phyloP scores from a whole-genome alignment of 1,139 yeast genomes.

The Tardiomyces digboiensis region DNA sequence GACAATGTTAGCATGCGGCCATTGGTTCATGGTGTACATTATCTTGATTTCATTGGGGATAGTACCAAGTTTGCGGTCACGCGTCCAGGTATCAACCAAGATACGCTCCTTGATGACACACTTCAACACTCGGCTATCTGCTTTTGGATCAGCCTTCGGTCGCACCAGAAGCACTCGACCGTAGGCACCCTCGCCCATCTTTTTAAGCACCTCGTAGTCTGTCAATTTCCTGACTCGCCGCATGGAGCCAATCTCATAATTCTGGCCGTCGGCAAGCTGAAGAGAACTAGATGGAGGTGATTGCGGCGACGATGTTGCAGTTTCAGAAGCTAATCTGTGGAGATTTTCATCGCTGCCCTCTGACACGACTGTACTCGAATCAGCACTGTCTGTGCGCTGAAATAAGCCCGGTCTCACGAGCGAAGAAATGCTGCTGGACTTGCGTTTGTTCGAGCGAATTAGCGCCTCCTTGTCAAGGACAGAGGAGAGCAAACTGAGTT shows the following conservation, averaged over 20 bases:
- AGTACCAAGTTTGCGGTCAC: conserved; percentile 85
- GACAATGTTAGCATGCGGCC: conserved; percentile 83
- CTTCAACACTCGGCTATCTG: conserved; percentile 66
- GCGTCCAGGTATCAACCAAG: conserved; percentile 93
- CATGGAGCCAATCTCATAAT: conserved; percentile 21
- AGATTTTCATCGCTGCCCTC: conserved; percentile 9
- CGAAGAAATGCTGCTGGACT: not conserved
- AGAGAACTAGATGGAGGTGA: not conserved
- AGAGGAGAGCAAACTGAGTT: conserved; percentile 39
- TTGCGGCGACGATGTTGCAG: conserved; percentile 5
- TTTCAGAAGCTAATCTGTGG: conserved; percentile 6
- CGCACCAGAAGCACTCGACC: conserved; percentile 83
- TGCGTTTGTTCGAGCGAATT: not conserved
- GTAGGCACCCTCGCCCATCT: conserved; percentile 95
- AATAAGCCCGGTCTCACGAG: not conserved
- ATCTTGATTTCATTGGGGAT: conserved; percentile 93
- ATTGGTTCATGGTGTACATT: conserved; percentile 58
- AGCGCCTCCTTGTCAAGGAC: conserved; percentile 22
- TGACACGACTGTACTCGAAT: not conserved
- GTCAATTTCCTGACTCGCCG: conserved; percentile 46
- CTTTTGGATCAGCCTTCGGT: conserved; percentile 46
- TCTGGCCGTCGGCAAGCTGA: not conserved
- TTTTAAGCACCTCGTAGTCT: conserved; percentile 62
- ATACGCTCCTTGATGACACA: conserved; percentile 89
- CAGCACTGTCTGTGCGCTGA: not conserved